phyloP scores from a whole-genome alignment of 768 basidiomycete genomes.

The Hypsizygus marmoreus region DNA sequence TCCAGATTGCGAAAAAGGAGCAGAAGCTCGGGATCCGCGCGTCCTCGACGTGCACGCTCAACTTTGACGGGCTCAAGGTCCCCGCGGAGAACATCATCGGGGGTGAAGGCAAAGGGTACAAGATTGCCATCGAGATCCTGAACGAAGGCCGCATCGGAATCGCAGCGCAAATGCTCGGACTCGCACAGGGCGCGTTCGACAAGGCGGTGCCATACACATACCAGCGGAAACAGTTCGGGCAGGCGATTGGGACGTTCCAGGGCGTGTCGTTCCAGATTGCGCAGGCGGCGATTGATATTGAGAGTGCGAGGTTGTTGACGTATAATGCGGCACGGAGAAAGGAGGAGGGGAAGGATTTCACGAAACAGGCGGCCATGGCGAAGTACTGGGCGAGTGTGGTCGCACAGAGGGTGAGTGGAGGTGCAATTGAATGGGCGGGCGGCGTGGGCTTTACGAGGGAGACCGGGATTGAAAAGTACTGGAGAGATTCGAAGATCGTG shows the following conservation, averaged over 20 bases:
- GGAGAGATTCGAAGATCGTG: conserved; percentile 95
- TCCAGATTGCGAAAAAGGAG: conserved; percentile 98
- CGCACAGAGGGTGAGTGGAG: conserved; percentile 82
- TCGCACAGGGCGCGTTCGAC: conserved; percentile 96
- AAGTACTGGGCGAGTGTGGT: conserved; percentile 89
- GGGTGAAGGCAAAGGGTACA: conserved; percentile 90
- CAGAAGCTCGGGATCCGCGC: conserved; percentile 97
- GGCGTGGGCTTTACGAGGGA: conserved; percentile 91
- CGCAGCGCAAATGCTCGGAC: conserved; percentile 96
- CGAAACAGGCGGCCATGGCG: conserved; percentile 96
- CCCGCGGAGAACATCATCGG: conserved; percentile 90
- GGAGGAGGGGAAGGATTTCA: conserved; percentile 83
- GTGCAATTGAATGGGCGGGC: conserved; percentile 94
- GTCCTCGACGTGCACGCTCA: conserved; percentile 91
- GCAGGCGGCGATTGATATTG: conserved; percentile 86
- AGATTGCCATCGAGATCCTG: conserved; percentile 95
- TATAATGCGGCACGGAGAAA: conserved; percentile 95
- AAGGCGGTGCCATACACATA: conserved; percentile 92
- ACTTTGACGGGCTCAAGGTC: conserved; percentile 89
- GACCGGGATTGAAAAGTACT: conserved; percentile 93
- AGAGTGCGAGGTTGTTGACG: conserved; percentile 86
- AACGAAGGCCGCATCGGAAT: conserved; percentile 97
- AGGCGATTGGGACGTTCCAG: conserved; percentile 90
- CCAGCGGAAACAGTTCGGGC: conserved; percentile 90
- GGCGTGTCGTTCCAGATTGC: conserved; percentile 94